These are phyloP conservation scores for Trichoderma polysporum DNA, from an alignment of 2,329 filamentous ascomycete species.

Conservation along the genomic window DNA sequence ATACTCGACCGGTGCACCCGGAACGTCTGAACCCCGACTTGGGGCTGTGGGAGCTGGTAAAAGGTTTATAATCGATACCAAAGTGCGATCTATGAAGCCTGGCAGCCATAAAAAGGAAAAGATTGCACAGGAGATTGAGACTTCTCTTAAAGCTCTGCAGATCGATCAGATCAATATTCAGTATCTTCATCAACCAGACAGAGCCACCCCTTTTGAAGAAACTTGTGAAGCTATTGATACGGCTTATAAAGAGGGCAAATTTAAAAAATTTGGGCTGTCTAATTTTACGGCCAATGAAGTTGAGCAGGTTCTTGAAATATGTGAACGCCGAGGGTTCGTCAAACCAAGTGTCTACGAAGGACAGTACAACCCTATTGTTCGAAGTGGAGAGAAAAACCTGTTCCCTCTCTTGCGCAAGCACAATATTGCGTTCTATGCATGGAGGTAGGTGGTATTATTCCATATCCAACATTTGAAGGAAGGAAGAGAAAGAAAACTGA, in stretches of 20 bases:
- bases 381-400: slow-evolving; percentile 42
- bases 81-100: slow-evolving; percentile 30
- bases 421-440: slow-evolving; percentile 45
- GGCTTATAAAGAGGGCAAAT: slow-evolving; percentile 55
- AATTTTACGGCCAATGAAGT: slow-evolving; percentile 48
- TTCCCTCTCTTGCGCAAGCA: slow-evolving; percentile 44
- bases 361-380: slow-evolving; percentile 46
- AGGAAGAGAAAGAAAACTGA: background rate
- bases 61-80: slow-evolving; percentile 38
- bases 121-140: slow-evolving; percentile 32
- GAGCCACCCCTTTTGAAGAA: slow-evolving; percentile 14
- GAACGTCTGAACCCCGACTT: slow-evolving; percentile 33
- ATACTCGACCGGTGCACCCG: slow-evolving; percentile 24
- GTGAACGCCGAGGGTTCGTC: slow-evolving; percentile 41
- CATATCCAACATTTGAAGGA: background rate
- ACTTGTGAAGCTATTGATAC: slow-evolving; percentile 11
- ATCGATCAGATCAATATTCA: slow-evolving; percentile 8
- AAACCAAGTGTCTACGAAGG: slow-evolving; percentile 49
- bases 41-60: slow-evolving; percentile 31
- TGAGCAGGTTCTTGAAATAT: slow-evolving; percentile 42
- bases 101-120: slow-evolving; percentile 32
- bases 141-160: slow-evolving; percentile 33
- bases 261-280: slow-evolving; percentile 55
- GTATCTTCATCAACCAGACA: slow-evolving; percentile 13
- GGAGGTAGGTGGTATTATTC: slow-evolving; percentile 26